Base-by-base conservation (phyloP, 495 filamentous ascomycete genomes). In the Bryoglossum gracile region DNA sequence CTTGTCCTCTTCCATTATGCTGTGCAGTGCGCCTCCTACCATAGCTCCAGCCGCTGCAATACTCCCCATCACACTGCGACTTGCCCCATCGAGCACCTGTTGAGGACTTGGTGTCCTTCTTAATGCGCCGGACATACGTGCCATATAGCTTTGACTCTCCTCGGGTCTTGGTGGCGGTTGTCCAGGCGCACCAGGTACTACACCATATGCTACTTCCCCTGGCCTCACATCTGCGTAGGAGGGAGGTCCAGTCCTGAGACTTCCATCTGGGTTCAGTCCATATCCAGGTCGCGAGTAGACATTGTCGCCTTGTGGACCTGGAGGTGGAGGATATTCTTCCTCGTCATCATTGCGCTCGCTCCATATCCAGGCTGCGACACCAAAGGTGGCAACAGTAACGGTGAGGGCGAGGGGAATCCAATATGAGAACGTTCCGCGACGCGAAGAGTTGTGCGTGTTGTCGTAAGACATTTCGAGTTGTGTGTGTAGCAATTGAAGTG, bases 331-430 rank as follows among this genome's bases (percentile, higher is more conserved):
- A 42, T 77, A 71, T 45, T 79, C 67, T 39, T 86, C 78, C 16
- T 87, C 84, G 56, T 84, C 72, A 48, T 82, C 83, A 48, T 68
- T 77, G 61, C 87, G 81, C 68, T 92, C 87, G 66, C 84, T 91
- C 89, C 88, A 94, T 23, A 90, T 78, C 90, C 90, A 96, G 18
- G 89, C 87, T 21, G 81, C 89, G 43, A 92, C 69, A 23, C 88
- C 87, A 43, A 85, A 76, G 18, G 89, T 86, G 28, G 89, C 89
- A 54, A 90, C 76, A 41, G 88, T 88, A 28, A 91, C 80, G 33
- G 89, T 95, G 50, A 94, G 61, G 42, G 81, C 82, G 36, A 95
- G 68, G 46, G 89, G 89, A 45, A 91, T 75, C 87, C 88, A 95
- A 67, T 90, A 88, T 58, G 83, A 80, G 61, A 86, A 70, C 43